Evolutionary conservation across 2,329 filamentous ascomycete genomes (phyloP).

Genomic region (Seiridium unicorne): DNA sequence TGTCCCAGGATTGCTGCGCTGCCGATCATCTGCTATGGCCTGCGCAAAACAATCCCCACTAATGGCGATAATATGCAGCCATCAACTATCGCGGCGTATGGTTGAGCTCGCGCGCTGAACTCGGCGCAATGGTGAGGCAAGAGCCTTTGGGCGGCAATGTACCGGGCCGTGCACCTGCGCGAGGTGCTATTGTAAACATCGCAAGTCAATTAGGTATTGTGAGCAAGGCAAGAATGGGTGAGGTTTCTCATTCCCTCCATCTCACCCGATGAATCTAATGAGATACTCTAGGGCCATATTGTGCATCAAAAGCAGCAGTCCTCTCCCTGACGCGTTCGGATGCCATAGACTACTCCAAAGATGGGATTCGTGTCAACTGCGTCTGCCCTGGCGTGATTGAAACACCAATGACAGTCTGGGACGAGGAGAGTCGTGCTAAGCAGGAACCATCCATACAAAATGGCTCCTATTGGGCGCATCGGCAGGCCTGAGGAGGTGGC

Average conservation of each 20-base stretch:
- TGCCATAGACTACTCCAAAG: slow-evolving; percentile 52
- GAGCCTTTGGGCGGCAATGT: slow-evolving; percentile 37
- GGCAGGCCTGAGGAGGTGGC: slow-evolving; percentile 48
- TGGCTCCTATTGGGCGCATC: slow-evolving; percentile 50
- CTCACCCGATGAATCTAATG: not conserved
- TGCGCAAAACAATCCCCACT: no score
- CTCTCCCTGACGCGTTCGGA: slow-evolving; percentile 56
- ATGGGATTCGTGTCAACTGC: slow-evolving; percentile 35
- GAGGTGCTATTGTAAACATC: slow-evolving; percentile 50
- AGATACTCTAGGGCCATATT: slow-evolving; percentile 45
- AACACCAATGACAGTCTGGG: slow-evolving; percentile 43
- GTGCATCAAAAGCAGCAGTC: slow-evolving; percentile 56
- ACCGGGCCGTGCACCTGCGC: slow-evolving; percentile 25
- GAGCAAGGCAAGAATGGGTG: slow-evolving; percentile 35
- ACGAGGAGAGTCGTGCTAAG: slow-evolving; percentile 34
- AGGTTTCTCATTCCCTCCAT: not conserved
- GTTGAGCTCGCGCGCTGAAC: slow-evolving; percentile 42
- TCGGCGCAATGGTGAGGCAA: slow-evolving; percentile 44
- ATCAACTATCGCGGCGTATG: slow-evolving; percentile 54
- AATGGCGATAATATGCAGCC: not conserved
- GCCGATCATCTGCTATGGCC: no score
- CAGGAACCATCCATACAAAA: slow-evolving; percentile 37
- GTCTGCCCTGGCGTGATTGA: slow-evolving; percentile 42
- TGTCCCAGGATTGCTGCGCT: no score
- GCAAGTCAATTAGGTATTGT: slow-evolving; percentile 51